A percentile compares a stretch with the other conserved stretches of the same genome.
These are phyloP conservation scores for Penicillium riverlandense DNA, from an alignment of 495 filamentous ascomycete species.

Conservation along the genomic window DNA sequence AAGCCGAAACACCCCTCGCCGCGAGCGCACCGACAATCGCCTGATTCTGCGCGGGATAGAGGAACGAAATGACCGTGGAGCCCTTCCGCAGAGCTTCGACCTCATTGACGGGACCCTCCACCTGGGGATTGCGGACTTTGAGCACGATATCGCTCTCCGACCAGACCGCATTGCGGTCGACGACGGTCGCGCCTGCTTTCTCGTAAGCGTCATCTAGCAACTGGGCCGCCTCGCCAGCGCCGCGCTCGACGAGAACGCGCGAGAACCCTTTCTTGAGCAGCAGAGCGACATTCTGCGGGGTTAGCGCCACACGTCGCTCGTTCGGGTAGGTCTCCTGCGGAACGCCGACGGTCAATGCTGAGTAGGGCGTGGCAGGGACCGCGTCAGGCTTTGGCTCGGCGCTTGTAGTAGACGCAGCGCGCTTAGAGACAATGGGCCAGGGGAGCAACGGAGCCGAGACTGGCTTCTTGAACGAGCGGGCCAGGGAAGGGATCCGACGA, in stretches of 20 bases:
- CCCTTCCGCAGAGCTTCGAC: constrained; percentile 52
- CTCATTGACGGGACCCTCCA: constrained; percentile 46
- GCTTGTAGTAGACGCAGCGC: constrained; percentile 18
- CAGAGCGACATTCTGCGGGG: constrained; percentile 68
- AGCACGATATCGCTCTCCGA: constrained; percentile 64
- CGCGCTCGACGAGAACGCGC: constrained; percentile 64
- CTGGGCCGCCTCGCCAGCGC: constrained; percentile 65
- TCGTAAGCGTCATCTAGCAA: constrained; percentile 66
- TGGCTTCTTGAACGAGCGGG: constrained; percentile 3
- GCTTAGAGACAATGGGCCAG: constrained; percentile 14
- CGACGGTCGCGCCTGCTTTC: constrained; percentile 63
- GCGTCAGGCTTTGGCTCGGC: constrained; percentile 27
- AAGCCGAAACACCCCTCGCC: constrained; percentile 53
- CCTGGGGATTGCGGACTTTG: constrained; percentile 66
- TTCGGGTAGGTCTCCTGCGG: constrained; percentile 62
- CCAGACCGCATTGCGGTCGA: constrained; percentile 57
- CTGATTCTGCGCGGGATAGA: constrained; percentile 68
- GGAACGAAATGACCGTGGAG: constrained; percentile 64
- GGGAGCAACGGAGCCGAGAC: constrained; percentile 1
- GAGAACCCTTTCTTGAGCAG: constrained; percentile 73
- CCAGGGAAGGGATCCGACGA: constrained; percentile 4
- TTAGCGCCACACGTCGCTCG: constrained; percentile 73
- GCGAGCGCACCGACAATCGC: constrained; percentile 60
- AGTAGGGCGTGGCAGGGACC: constrained; percentile 58
- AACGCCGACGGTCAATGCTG: constrained; percentile 60